Conservation (phyloP, 176 grass and related monocot species). For the Poa pratensis region DNA sequence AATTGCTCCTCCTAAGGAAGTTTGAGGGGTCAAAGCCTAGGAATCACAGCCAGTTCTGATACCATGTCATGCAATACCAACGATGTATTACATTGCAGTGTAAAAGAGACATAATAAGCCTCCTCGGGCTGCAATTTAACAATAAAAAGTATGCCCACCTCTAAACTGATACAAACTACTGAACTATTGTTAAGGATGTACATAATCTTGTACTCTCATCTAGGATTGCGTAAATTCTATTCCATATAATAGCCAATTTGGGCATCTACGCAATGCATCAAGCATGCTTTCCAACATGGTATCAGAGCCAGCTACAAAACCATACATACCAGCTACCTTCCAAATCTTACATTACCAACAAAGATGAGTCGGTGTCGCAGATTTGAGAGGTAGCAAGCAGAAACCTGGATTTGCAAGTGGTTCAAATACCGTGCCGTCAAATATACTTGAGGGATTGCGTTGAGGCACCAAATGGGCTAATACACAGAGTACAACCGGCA, state of each 20-base stretch:
- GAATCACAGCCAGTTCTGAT: neutral
- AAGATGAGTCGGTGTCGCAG: neutral
- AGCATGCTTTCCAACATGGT: constrained; percentile 10
- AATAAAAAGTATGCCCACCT: neutral
- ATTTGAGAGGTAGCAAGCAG: neutral
- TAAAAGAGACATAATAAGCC: neutral
- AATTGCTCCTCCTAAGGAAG: neutral
- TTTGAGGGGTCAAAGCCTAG: neutral
- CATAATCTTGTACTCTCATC: neutral
- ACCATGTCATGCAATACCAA: neutral
- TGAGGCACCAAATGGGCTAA: neutral
- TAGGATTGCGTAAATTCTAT: constrained; percentile 7
- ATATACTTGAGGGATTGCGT: neutral
- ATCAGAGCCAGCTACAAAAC: constrained; percentile 2
- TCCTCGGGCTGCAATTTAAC: neutral
- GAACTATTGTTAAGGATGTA: neutral
- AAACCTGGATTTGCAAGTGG: constrained; percentile 4
- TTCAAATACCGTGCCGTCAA: neutral
- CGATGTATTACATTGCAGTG: neutral
- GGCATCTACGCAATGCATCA: neutral
- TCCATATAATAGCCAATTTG: neutral
- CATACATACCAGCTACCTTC: neutral
- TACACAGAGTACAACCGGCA: neutral
- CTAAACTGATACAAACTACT: neutral
- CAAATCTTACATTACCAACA: neutral